Evolutionary conservation across 108 stramenopile genomes (phyloP), one percentile per base, ranked within the genome.

Genomic region (Cylindrotheca closterium): DNA sequence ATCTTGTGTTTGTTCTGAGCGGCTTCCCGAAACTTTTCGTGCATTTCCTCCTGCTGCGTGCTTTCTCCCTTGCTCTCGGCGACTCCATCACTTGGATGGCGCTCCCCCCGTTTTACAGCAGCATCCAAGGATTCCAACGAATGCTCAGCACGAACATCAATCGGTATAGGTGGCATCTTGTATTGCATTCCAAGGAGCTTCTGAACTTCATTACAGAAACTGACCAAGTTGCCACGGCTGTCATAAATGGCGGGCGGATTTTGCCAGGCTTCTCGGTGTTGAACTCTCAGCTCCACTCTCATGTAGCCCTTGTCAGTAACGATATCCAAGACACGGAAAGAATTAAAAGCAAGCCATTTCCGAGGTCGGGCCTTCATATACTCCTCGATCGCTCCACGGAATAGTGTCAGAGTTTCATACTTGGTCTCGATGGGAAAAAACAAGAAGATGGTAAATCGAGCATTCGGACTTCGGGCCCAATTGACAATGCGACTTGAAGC

Each of bases 141-240:
- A n/a, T n/a, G n/a, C n/a, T n/a, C n/a, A n/a, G n/a, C n/a, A n/a
- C n/a, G n/a, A n/a, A n/a, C n/a, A n/a, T n/a, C n/a, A n/a, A n/a
- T n/a, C 15, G 87, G 84, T 58, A 82, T 62, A 23, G 83, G 75
- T 23, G 87, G 87, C 4, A 85, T 76, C 26, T 55, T 65, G 52
- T 91, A 91, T 58, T 71, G 73, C 74, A 87, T 87, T 19, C 70
- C 85, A 47, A 87, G 66, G 55, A 79, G 77, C 77, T 82, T 81
- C 26, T 71, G 67, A 1, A 79, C 75, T 61, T 87, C 86, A 0
- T 82, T 71, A 54, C 80, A 84, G 52, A 79, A 87, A 26, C 73
- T 81, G 33, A 70, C 51, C 19, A 91, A 60, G 29, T 83, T 79
- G 10, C 84, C 80, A 51, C 77, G 79, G 67, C 84, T 86, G 18